Evolutionary conservation across 192 early-diverging fungal genomes (phyloP).

Genomic region (Gigaspora rosea): DNA sequence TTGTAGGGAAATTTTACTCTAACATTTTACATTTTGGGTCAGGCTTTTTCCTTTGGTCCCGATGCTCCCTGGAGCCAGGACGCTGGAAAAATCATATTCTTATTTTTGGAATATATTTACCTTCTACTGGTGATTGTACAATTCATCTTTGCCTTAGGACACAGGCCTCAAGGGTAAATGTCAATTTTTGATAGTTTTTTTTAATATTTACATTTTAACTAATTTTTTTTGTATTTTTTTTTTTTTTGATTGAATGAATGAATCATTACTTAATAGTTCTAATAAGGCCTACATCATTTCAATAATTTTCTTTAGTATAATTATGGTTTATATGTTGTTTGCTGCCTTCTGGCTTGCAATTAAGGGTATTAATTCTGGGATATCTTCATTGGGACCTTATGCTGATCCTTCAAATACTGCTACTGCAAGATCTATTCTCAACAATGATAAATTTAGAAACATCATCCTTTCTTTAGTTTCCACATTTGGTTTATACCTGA

Average conservation of each 20-base stretch:
- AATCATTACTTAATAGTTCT: conserved; percentile 37
- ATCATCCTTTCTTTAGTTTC: conserved; percentile 63
- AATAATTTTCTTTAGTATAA: conserved; percentile 46
- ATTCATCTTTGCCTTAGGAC: conserved; percentile 91
- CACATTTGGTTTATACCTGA: conserved; percentile 77
- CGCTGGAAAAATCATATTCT: conserved; percentile 44
- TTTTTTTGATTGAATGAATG: background rate
- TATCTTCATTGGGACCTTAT: conserved; percentile 6
- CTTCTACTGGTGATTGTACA: conserved; percentile 75
- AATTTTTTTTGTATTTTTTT: conserved; percentile 32
- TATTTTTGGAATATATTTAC: conserved; percentile 59
- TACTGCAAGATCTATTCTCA: conserved; percentile 31
- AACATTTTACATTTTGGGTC: conserved; percentile 82
- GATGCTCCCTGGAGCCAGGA: conserved; percentile 46
- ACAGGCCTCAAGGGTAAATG: conserved; percentile 86
- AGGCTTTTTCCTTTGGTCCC: conserved; percentile 42
- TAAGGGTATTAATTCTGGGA: conserved; percentile 36
- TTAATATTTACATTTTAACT: conserved; percentile 51
- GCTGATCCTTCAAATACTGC: background rate
- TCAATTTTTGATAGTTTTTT: conserved; percentile 15
- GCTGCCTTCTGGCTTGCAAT: conserved; percentile 52
- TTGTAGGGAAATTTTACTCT: conserved; percentile 83
- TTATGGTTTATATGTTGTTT: conserved; percentile 60
- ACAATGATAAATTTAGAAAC: conserved; percentile 59
- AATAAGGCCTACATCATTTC: conserved; percentile 53